Conservation (phyloP, 176 grass and related monocot genomes). For the Pharus latifolius region DNA sequence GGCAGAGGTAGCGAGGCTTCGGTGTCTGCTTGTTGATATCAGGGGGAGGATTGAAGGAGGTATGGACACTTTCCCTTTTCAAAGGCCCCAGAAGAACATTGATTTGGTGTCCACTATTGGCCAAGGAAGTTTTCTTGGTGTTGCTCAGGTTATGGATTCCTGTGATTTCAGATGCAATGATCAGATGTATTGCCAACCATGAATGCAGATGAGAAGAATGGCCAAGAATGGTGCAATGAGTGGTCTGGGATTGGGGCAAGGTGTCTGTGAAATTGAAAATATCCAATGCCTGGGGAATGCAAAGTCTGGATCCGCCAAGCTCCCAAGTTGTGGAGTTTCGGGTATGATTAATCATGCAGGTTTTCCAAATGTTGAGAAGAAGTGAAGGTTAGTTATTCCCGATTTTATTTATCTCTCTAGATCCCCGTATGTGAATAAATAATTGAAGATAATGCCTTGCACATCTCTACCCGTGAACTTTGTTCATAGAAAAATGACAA, state of each 20-base stretch:
- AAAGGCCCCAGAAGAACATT: constrained; percentile 31
- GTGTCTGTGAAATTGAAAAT: constrained; percentile 35
- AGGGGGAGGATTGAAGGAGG: constrained; percentile 71
- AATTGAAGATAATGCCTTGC: neutral
- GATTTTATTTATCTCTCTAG: neutral
- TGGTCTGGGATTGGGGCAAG: constrained; percentile 29
- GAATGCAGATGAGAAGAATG: constrained; percentile 33
- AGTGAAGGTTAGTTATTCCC: constrained; percentile 38
- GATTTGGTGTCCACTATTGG: constrained; percentile 9
- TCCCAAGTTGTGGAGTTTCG: constrained; percentile 32
- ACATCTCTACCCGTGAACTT: neutral
- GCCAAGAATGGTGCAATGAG: neutral
- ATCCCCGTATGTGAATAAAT: neutral
- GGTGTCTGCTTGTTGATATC: constrained; percentile 60
- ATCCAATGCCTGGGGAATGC: constrained; percentile 36
- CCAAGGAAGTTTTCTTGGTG: constrained; percentile 22
- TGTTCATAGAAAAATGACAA: neutral
- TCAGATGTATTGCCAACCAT: constrained; percentile 61
- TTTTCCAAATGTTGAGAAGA: constrained; percentile 40
- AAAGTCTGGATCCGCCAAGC: constrained; percentile 41
- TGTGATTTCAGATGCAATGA: constrained; percentile 79
- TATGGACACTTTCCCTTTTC: constrained; percentile 77
- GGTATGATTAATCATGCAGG: constrained; percentile 21
- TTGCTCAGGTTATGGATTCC: constrained; percentile 47
- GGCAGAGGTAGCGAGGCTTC: constrained; percentile 48